Base-by-base conservation (phyloP, 2,329 filamentous ascomycete species). In the Pseudogymnoascus sp. region DNA sequence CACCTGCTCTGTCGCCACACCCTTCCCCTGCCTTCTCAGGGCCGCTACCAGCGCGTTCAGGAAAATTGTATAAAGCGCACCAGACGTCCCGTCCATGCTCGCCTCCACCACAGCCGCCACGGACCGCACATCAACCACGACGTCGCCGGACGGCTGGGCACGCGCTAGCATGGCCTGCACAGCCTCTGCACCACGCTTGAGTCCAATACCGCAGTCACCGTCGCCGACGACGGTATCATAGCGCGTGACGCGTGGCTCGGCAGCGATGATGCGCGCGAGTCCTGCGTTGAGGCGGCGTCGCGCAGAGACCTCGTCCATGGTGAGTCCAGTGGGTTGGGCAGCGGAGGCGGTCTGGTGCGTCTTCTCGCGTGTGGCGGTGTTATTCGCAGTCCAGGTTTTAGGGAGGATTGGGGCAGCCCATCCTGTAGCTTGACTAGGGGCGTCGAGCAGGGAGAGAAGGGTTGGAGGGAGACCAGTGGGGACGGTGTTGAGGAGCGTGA, bases 1-100 rank as follows among this genome's bases (percentile, higher is more conserved):
- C 31, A 80, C 76, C 44, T 79, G 73, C 4, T 59, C 33, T 0
- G 78, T 81, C 35, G 82, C 78, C 28, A 68, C 61, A 12, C 67
- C 65, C 10, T 62, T 60, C n/a, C 63, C 63, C 62, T 70, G 67
- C 62, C 70, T 63, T 14, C 68, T 65, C 2, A 74, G 67, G 2
- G 69, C 83, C 63, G 84, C 80, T 14, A 84, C 82, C 2, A 92
- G 79, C 0, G 88, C 84, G 69, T 90, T 90, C 59, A 91, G 75
- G 77, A 89, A 91, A 68, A 92, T 91, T 61, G 86, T 85, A 73
- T 90, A 90, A 63, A 91, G 81, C 23, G 88, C 88, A n/a, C 88
- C 88, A 0, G 85, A 88, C 2, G 88, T 91, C 60, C 88, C 88
- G 71, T 90, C 88, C 87, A 91, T 90, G 63, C 78, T 83, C 42